Evolutionary conservation across 495 filamentous ascomycete genomes (phyloP).

Genomic region (Aspergillus nidulans): DNA sequence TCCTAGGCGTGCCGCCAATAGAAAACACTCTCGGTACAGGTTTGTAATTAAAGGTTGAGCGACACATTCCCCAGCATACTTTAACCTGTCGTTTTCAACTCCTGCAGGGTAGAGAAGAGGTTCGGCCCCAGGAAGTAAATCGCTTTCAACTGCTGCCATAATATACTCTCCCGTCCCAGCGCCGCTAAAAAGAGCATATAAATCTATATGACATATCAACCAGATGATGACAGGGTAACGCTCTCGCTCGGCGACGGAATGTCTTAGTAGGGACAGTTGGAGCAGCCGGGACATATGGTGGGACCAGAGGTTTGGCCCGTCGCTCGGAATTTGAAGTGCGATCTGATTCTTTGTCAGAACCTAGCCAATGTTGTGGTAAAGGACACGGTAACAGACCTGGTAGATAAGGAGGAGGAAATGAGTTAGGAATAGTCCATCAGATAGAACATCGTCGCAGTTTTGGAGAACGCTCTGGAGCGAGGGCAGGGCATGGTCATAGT

Average conservation of each 20-base stretch:
- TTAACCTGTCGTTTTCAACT: conserved; percentile 25
- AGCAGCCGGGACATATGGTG: conserved; percentile 53
- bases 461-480: conserved; percentile 43
- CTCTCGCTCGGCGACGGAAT: conserved; percentile 42
- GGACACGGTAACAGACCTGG: conserved; percentile 38
- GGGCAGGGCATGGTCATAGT: conserved; percentile 53
- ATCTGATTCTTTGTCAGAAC: conserved; percentile 29
- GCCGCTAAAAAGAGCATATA: conserved; percentile 52
- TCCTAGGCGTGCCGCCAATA: conserved; percentile 38
- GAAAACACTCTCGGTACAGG: conserved; percentile 41
- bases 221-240: conserved; percentile 50
- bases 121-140: conserved; percentile 43
- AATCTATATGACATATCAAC: conserved; percentile 53
- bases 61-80: conserved; percentile 33
- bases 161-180: conserved; percentile 50
- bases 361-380: not conserved
- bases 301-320: conserved; percentile 47
- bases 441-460: conserved; percentile 47
- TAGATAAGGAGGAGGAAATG: conserved; percentile 60
- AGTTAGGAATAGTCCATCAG: conserved; percentile 53
- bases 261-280: conserved; percentile 45
- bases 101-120: conserved; percentile 30
- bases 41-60: conserved; percentile 39
- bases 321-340: conserved; percentile 40
- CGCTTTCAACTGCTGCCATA: conserved; percentile 40